Percentiles rank a stretch among this genome's conserved stretches.
phyloP scores from a whole-genome alignment of 306 rosid genomes.

The Sicyos baderoa region DNA sequence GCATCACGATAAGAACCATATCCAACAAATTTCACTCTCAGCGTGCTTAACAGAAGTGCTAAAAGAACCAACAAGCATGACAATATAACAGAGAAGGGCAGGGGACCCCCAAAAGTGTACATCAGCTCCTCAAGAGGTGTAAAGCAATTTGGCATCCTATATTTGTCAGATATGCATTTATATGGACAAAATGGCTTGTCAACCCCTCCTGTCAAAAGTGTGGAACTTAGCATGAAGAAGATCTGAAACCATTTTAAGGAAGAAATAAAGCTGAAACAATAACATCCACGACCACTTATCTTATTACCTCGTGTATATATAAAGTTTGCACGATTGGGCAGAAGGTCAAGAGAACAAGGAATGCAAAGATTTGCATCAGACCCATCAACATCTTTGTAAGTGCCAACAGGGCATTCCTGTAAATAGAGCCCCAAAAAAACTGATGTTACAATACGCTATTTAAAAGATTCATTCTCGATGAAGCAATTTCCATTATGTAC shows the following conservation, averaged over 20 bases:
- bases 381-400: constrained; percentile 79
- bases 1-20: constrained; percentile 53
- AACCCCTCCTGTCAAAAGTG: constrained; percentile 62
- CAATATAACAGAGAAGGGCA: constrained; percentile 62
- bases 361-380: constrained; percentile 69
- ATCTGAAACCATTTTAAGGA: constrained; percentile 3
- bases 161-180: constrained; percentile 80
- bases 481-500: background rate
- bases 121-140: constrained; percentile 92
- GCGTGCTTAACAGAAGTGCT: constrained; percentile 58
- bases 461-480: background rate
- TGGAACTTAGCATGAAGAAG: constrained; percentile 21
- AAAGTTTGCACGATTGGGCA: constrained; percentile 87
- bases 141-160: constrained; percentile 89
- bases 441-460: background rate
- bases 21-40: constrained; percentile 72
- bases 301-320: constrained; percentile 71
- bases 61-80: constrained; percentile 61
- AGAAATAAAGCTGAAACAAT: constrained; percentile 20
- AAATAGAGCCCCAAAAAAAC: constrained; percentile 1
- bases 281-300: constrained; percentile 18
- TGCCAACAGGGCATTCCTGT: constrained; percentile 94
- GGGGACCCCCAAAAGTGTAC: constrained; percentile 90
- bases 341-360: constrained; percentile 84
- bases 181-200: constrained; percentile 60